Conservation (phyloP, 345 rosid species). For the Lepidium africanum region DNA sequence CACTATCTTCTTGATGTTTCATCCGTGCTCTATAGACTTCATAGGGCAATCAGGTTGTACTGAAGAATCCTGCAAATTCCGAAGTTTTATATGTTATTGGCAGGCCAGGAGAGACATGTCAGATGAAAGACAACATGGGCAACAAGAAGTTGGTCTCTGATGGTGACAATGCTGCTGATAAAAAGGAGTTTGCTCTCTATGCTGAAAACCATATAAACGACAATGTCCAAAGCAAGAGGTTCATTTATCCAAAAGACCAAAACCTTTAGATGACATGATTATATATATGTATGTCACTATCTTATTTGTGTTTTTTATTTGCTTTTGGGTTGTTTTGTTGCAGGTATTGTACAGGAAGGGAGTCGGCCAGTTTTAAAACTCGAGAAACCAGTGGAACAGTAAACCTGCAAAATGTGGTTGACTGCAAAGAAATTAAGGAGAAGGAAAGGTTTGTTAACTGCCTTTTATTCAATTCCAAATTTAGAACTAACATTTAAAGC, state of each 20-base stretch:
- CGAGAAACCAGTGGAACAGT: background rate
- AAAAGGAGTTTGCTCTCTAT: background rate
- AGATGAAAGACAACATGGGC: background rate
- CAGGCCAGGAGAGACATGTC: constrained; percentile 1
- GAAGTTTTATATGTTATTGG: background rate
- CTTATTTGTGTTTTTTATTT: background rate
- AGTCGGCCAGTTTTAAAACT: background rate
- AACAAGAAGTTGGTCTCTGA: background rate
- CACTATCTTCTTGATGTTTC: background rate
- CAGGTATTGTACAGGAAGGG: background rate
- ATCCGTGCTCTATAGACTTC: background rate
- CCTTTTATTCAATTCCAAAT: background rate
- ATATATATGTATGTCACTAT: background rate
- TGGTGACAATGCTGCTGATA: background rate
- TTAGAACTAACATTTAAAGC: background rate
- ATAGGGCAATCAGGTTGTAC: background rate
- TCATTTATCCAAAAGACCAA: background rate
- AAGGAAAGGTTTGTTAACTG: background rate
- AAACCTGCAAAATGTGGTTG: background rate
- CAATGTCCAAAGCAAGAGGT: constrained; percentile 3
- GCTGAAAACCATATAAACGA: background rate
- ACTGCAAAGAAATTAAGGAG: background rate
- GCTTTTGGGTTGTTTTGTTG: background rate
- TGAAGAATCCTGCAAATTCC: background rate
- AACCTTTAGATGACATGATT: background rate